A percentile compares a stretch with the other conserved stretches of the same genome.
phyloP scores from a whole-genome alignment of 192 early-diverging fungal genomes.

The Umbelopsis isabellina region DNA sequence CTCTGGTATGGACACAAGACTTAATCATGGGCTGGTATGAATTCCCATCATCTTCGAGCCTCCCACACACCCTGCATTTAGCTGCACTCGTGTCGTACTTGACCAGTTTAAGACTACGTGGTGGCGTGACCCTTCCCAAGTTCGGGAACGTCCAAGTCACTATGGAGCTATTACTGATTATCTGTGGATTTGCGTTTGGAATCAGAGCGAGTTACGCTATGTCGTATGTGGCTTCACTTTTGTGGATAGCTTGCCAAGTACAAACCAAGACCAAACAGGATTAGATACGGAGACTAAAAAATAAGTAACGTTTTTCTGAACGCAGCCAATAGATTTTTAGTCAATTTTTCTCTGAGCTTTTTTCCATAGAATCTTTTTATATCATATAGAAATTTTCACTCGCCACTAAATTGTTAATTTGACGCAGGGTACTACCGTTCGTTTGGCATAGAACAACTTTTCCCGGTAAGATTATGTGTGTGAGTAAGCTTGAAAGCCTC shows the following conservation, averaged over 20 bases:
- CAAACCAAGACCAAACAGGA: slow-evolving; percentile 21
- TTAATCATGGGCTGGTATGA: neutral
- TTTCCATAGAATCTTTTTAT: slow-evolving; percentile 6
- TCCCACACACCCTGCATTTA: neutral
- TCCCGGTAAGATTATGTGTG: too few relatives aligned
- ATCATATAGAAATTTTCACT: neutral
- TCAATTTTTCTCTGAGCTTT: neutral
- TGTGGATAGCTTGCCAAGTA: neutral
- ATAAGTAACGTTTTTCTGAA: neutral
- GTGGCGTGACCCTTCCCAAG: neutral
- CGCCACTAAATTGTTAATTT: too few relatives aligned
- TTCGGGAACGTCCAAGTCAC: neutral
- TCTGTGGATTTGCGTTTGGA: neutral
- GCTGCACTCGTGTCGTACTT: neutral
- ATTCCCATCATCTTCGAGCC: neutral
- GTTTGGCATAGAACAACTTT: too few relatives aligned
- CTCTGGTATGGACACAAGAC: neutral
- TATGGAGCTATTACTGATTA: neutral
- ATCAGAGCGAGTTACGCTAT: neutral
- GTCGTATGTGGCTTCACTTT: neutral
- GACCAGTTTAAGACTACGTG: neutral
- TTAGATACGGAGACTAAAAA: slow-evolving; percentile 15
- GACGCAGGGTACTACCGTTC: too few relatives aligned
- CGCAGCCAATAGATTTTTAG: slow-evolving; percentile 13
- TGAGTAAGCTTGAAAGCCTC: too few relatives aligned